Conservation (phyloP, 345 rosid species). For the Dipteronia dyeriana region DNA sequence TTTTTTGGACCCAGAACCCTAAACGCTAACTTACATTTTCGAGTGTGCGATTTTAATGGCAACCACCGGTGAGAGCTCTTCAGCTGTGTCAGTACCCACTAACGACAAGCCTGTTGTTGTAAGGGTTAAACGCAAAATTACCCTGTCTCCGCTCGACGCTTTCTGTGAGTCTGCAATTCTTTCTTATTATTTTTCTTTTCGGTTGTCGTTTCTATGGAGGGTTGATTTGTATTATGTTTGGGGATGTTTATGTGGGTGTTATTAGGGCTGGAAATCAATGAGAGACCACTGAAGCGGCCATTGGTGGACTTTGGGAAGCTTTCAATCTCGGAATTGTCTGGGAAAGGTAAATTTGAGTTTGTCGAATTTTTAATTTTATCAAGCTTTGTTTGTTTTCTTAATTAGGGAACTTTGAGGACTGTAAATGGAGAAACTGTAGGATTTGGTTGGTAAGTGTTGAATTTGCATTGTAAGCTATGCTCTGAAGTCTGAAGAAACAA, state of each 20-base stretch:
- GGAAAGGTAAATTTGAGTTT: conserved; percentile 39
- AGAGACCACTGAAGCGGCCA: conserved; percentile 65
- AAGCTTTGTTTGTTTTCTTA: neutral
- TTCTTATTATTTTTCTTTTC: neutral
- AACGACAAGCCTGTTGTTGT: conserved; percentile 60
- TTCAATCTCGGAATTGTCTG: conserved; percentile 45
- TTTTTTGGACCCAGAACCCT: neutral
- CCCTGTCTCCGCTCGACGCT: conserved; percentile 51
- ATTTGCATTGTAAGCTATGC: neutral
- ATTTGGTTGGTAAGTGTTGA: neutral
- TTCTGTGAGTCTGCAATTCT: conserved; percentile 45
- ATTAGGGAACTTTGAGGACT: neutral
- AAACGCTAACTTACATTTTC: too few relatives aligned
- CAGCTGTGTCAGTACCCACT: conserved; percentile 16
- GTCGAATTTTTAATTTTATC: neutral
- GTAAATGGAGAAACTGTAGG: neutral
- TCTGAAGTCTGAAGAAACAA: neutral
- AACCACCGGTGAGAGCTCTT: conserved; percentile 38
- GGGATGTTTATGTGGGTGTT: conserved; percentile 2
- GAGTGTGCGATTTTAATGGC: conserved; percentile 31
- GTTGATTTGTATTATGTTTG: neutral
- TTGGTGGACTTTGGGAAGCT: conserved; percentile 55
- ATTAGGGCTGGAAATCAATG: conserved; percentile 82
- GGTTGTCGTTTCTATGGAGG: neutral
- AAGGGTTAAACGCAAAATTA: conserved; percentile 63